phyloP scores from a whole-genome alignment of 495 filamentous ascomycete genomes.

The Penicillium ucsense region DNA sequence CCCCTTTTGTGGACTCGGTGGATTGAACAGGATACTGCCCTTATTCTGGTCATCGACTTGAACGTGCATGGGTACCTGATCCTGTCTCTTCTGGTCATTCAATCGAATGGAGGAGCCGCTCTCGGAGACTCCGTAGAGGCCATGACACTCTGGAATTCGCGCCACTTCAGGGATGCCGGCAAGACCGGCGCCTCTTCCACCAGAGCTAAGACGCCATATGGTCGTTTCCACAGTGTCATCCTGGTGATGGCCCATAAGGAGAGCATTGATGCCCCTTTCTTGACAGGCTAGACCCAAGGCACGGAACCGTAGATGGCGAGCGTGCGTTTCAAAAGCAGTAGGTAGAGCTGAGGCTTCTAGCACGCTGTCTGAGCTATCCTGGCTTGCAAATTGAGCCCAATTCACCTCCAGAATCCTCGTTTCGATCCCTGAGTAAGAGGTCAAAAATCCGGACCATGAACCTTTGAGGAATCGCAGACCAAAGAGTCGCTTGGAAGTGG shows the following conservation, averaged over 20 bases:
- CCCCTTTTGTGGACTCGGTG: background rate
- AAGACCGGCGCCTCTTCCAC: slow-evolving; percentile 55
- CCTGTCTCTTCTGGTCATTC: background rate
- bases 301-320: slow-evolving; percentile 65
- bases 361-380: slow-evolving; percentile 5
- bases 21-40: slow-evolving; percentile 3
- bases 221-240: slow-evolving; percentile 87
- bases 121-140: slow-evolving; percentile 57
- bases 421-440: slow-evolving; percentile 29
- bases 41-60: slow-evolving; percentile 5
- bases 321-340: slow-evolving; percentile 66
- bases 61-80: background rate
- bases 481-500: background rate
- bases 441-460: too few relatives aligned
- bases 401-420: slow-evolving; percentile 41
- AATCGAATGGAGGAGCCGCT: slow-evolving; percentile 43
- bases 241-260: slow-evolving; percentile 74
- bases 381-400: slow-evolving; percentile 27
- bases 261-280: slow-evolving; percentile 31
- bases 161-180: slow-evolving; percentile 53
- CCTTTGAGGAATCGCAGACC: background rate
- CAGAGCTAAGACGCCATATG: slow-evolving; percentile 57
- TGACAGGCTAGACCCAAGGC: slow-evolving; percentile 54
- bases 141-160: slow-evolving; percentile 75
- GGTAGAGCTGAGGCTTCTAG: slow-evolving; percentile 35